Evolutionary conservation across 148 eudicot species (phyloP).

Genomic region (Oxyria digyna): DNA sequence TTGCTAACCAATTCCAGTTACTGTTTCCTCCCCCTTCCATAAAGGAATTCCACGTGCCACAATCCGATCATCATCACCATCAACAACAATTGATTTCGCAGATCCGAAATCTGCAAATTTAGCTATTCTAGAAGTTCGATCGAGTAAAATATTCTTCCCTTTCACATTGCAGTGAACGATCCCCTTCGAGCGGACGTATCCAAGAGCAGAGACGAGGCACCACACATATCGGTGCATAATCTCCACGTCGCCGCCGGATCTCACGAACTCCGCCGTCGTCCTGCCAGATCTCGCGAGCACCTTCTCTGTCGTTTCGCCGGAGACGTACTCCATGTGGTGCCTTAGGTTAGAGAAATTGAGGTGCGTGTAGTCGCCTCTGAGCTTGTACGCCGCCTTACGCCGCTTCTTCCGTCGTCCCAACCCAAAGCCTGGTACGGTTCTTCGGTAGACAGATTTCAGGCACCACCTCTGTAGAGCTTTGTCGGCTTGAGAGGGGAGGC

Average conservation of each 20-base stretch:
- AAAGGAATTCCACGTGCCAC: constrained; percentile 43
- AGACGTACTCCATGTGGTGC: constrained; percentile 64
- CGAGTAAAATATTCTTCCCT: constrained; percentile 50
- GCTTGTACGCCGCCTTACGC: no score
- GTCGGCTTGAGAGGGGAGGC: no score
- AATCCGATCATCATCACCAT: background rate
- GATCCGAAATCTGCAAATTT: constrained; percentile 80
- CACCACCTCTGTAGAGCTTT: no score
- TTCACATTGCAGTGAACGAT: constrained; percentile 75
- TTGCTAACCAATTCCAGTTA: no score
- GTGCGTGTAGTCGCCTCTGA: no score
- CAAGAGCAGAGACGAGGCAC: constrained; percentile 43
- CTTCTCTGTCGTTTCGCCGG: no score
- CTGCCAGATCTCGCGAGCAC: no score
- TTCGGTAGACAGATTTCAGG: no score
- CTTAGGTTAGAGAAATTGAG: no score
- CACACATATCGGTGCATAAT: constrained; percentile 30
- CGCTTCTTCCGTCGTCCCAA: no score
- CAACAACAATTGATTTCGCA: constrained; percentile 15
- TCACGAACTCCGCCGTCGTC: constrained; percentile 2
- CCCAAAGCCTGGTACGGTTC: no score
- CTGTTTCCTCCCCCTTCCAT: constrained; percentile 70
- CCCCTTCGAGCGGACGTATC: constrained; percentile 29
- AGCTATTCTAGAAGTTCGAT: constrained; percentile 17
- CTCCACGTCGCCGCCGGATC: constrained; percentile 15